Percentiles rank a stretch among this genome's conserved stretches.
phyloP scores from a whole-genome alignment of 257 asterid species.

The Capsicum baccatum region DNA sequence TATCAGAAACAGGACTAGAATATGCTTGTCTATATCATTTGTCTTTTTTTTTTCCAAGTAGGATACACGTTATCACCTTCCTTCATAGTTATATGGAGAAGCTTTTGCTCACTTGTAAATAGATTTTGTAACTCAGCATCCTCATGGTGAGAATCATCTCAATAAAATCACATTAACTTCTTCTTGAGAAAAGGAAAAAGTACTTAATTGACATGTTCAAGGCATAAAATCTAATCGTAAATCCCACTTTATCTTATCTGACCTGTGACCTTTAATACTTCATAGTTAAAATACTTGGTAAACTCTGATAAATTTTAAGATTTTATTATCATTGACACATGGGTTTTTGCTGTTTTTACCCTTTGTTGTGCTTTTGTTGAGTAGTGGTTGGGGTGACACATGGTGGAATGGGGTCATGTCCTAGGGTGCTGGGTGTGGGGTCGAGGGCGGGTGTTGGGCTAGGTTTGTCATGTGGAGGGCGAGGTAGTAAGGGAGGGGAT shows the following conservation, averaged over 20 bases:
- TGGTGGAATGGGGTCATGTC: no score
- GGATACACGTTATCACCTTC: background rate
- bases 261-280: background rate
- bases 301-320: conserved; percentile 9
- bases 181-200: background rate
- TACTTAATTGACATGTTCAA: conserved; percentile 5
- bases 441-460: no score
- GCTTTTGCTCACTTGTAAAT: background rate
- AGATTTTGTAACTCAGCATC: background rate
- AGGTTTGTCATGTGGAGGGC: no score
- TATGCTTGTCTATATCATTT: background rate
- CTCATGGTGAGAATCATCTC: conserved; percentile 1
- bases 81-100: background rate
- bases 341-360: no score
- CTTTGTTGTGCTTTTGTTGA: no score
- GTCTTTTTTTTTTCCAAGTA: background rate
- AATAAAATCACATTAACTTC: background rate
- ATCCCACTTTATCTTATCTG: background rate
- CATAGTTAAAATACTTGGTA: background rate
- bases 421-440: no score
- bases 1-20: background rate
- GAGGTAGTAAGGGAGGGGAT: no score
- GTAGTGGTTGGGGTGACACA: no score
- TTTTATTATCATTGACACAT: background rate
- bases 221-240: conserved; percentile 1